These are phyloP conservation scores for Candida nemodendra DNA, from an alignment of 805 yeast genomes.

Conservation along the genomic window DNA sequence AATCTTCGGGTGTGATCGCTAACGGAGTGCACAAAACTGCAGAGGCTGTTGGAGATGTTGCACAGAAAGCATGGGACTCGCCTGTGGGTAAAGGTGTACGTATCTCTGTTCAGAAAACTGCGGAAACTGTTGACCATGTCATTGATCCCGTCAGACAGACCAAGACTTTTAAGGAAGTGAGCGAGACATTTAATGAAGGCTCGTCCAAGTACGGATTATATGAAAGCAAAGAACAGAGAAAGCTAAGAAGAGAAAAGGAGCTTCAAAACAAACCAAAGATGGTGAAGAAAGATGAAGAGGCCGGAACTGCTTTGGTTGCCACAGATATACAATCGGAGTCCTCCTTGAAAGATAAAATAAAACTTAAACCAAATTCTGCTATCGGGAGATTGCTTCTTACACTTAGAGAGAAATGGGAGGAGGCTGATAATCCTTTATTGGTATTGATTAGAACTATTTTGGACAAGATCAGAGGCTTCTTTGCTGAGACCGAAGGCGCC, in stretches of 20 bases:
- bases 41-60: slow-evolving; percentile 88
- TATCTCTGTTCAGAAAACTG: slow-evolving; percentile 75
- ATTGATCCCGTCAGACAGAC: slow-evolving; percentile 94
- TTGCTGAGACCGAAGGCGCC: slow-evolving; percentile 95
- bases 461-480: slow-evolving; percentile 80
- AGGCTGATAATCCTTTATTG: slow-evolving; percentile 88
- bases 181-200: slow-evolving; percentile 91
- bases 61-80: slow-evolving; percentile 93
- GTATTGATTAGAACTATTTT: slow-evolving; percentile 75
- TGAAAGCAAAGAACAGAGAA: slow-evolving; percentile 79
- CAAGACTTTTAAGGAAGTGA: slow-evolving; percentile 81
- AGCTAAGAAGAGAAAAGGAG: slow-evolving; percentile 63
- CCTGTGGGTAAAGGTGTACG: slow-evolving; percentile 90
- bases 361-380: slow-evolving; percentile 63
- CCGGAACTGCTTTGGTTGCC: slow-evolving; percentile 78
- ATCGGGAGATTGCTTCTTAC: slow-evolving; percentile 64
- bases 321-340: slow-evolving; percentile 73
- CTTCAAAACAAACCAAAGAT: slow-evolving; percentile 57
- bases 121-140: slow-evolving; percentile 78
- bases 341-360: slow-evolving; percentile 52
- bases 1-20: slow-evolving; percentile 56
- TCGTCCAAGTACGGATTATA: slow-evolving; percentile 90
- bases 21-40: slow-evolving; percentile 85
- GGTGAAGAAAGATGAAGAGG: slow-evolving; percentile 74
- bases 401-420: slow-evolving; percentile 79